Percentiles rank a stretch among this genome's conserved stretches.
These are phyloP conservation scores for Talaromyces rugulosus DNA, from an alignment of 2,329 filamentous ascomycete species.

Conservation along the genomic window DNA sequence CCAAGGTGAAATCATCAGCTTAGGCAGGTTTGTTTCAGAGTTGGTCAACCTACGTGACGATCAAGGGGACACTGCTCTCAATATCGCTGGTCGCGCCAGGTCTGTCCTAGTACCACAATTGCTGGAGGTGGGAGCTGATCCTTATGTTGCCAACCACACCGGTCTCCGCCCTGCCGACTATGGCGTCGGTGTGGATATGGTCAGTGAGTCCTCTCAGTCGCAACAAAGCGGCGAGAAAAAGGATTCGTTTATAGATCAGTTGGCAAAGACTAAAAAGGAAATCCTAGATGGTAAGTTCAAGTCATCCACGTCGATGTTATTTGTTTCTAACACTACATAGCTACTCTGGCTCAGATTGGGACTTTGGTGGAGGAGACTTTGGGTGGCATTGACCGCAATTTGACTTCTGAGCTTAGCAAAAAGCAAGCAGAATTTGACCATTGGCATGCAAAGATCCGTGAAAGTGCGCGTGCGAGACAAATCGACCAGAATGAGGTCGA, in stretches of 20 bases:
- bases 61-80: slow-evolving; percentile 89
- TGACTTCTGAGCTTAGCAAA: slow-evolving; percentile 72
- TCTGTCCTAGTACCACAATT: slow-evolving; percentile 98
- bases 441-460: slow-evolving; percentile 74
- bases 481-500: slow-evolving; percentile 73
- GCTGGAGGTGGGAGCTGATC: slow-evolving; percentile 89
- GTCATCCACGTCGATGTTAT: background rate
- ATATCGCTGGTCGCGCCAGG: slow-evolving; percentile 86
- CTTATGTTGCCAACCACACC: slow-evolving; percentile 85
- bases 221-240: slow-evolving; percentile 44
- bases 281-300: slow-evolving; percentile 39
- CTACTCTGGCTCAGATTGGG: slow-evolving; percentile 34
- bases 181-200: slow-evolving; percentile 71
- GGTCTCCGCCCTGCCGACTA: slow-evolving; percentile 90
- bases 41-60: slow-evolving; percentile 96
- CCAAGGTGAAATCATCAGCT: slow-evolving; percentile 65
- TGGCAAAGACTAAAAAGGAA: slow-evolving; percentile 43
- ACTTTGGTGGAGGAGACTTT: slow-evolving; percentile 78
- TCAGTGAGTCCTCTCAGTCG: slow-evolving; percentile 43
- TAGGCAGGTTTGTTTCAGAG: slow-evolving; percentile 92
- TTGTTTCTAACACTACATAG: slow-evolving; percentile 34
- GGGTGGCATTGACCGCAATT: slow-evolving; percentile 70
- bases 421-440: slow-evolving; percentile 82
- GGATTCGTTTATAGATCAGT: slow-evolving; percentile 40
- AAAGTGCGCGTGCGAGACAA: slow-evolving; percentile 72